Conservation (phyloP, 164 flowering plant genomes). For the Chimonanthus salicifolius region DNA sequence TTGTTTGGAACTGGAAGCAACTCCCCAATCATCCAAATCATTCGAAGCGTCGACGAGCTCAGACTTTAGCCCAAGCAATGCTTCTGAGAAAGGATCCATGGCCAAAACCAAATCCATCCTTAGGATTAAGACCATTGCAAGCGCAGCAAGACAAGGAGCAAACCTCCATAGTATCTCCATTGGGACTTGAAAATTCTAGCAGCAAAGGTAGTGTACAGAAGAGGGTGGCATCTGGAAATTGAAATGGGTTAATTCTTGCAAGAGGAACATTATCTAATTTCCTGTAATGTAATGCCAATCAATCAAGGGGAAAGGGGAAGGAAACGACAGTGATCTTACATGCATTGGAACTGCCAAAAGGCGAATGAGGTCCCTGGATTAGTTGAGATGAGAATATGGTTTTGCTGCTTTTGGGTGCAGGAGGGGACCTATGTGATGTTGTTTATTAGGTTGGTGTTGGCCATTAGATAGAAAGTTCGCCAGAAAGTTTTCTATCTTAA, state of each 20-base stretch:
- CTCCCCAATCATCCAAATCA: conserved; percentile 50
- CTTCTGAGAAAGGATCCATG: conserved; percentile 50
- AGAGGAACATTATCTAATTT: background rate
- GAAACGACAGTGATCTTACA: conserved; percentile 1
- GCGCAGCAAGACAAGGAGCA: conserved; percentile 6
- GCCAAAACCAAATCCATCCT: conserved; percentile 13
- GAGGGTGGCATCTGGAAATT: background rate
- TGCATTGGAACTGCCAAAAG: conserved; percentile 81
- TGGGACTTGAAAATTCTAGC: conserved; percentile 27
- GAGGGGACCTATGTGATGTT: conserved; percentile 24
- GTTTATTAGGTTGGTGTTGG: conserved; percentile 41
- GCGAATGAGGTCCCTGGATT: conserved; percentile 16
- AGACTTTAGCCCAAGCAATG: conserved; percentile 69
- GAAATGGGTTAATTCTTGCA: background rate
- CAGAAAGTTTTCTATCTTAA: background rate
- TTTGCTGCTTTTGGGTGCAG: conserved; percentile 37
- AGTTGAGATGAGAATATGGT: conserved; percentile 37
- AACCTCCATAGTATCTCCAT: conserved; percentile 37
- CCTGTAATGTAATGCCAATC: background rate
- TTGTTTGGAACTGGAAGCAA: conserved; percentile 15
- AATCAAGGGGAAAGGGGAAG: background rate
- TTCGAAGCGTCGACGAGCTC: conserved; percentile 44
- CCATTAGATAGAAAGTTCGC: conserved; percentile 38
- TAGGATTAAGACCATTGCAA: conserved; percentile 15
- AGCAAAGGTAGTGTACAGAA: background rate